Conservation (phyloP, 345 rosid genomes). For the Schrenkiella parvula region DNA sequence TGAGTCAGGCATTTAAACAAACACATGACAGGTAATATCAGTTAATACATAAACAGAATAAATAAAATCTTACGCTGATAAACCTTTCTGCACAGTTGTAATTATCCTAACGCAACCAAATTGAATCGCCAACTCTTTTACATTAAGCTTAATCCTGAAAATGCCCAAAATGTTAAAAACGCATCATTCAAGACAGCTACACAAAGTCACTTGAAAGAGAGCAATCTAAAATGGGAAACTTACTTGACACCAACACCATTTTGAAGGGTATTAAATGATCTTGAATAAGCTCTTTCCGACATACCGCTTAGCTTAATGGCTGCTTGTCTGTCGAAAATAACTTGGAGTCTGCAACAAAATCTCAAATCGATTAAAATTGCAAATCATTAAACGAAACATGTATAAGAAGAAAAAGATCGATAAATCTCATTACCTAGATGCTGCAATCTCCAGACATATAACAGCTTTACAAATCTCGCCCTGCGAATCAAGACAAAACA, state of each 20-base stretch:
- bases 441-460: constrained; percentile 84
- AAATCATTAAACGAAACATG: neutral
- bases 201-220: neutral
- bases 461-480: constrained; percentile 86
- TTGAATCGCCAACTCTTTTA: constrained; percentile 12
- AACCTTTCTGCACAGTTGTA: neutral
- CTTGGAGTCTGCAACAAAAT: neutral
- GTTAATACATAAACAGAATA: neutral
- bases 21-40: neutral
- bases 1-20: neutral
- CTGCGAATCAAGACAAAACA: constrained; percentile 28
- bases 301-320: neutral
- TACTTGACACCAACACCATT: constrained; percentile 50
- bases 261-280: constrained; percentile 27
- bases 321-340: constrained; percentile 3
- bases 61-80: constrained; percentile 1
- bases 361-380: neutral
- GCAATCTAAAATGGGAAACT: constrained; percentile 8
- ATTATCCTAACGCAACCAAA: constrained; percentile 50
- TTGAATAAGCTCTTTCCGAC: constrained; percentile 39
- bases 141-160: constrained; percentile 5
- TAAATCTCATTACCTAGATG: constrained; percentile 42
- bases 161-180: neutral
- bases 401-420: neutral
- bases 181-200: neutral